Base-by-base conservation (phyloP, 371 early-diverging fungal genomes). In the Mucor circinelloides region DNA sequence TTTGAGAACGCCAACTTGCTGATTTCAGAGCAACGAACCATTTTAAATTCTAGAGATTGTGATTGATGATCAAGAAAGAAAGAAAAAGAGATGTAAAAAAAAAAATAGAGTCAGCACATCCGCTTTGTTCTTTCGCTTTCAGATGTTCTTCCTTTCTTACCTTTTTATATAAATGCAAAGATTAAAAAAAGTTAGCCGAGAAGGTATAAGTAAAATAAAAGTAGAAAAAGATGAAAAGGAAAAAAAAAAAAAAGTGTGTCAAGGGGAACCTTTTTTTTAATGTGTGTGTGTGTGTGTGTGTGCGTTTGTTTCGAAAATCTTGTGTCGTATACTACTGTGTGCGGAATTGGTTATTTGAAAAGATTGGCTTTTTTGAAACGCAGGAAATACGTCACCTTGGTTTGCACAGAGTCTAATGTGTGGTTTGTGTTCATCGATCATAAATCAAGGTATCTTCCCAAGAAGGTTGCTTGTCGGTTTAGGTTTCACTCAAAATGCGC, bases 171-270 rank as follows among this genome's bases (percentile, higher is more conserved):
- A 31, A 2, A 17, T 17, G 17, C 19, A 19, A 17, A 1, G 34
- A 63, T 31, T 27, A 25, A 66, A 50, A 32, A 55, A 32, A 7
- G 50, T 9, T 31, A 52, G 34, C 56, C 65, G 65, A 66, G 52
- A 58, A 57, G 64, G 58, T 64, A 42, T 56, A 55, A 55, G 27
- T 58, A 34, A 52, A 64, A 56, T 17, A 40, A 40, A 40, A 17
- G 3, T 17, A 17, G 17, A 60, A 27, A 59, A 13, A 21, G 28
- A 23, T 40, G 34, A 55, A 25, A 40, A 40, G 40, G 34, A 62
- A 65, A 63, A 36, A 31, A 36, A 60, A 60, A 52, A 50, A 46
- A 63, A 65, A 40, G 57, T 60, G 68, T 54, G 60, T 55, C 56
- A 72, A 55, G 57, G 65, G 60, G 62, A 62, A 62, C 25, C 34